Conservation (phyloP, 1,284 basidiomycete species). For the Melampsora larici-populina region DNA sequence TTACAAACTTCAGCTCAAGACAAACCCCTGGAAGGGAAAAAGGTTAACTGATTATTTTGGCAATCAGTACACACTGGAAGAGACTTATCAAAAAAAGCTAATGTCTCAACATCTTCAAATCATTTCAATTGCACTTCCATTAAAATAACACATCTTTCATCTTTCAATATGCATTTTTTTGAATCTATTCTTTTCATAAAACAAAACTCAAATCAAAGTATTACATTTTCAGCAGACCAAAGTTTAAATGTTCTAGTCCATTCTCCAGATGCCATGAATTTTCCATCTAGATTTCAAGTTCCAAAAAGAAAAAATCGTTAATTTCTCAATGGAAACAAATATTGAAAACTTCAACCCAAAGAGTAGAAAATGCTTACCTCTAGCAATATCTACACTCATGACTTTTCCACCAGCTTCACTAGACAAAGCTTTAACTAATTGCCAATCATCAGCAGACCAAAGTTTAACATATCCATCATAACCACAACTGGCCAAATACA, state of each 20-base stretch:
- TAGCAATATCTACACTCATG: conserved; percentile 88
- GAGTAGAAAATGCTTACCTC: conserved; percentile 46
- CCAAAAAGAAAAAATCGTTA: not conserved
- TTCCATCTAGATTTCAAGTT: conserved; percentile 62
- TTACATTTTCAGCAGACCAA: conserved; percentile 64
- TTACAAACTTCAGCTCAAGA: no score
- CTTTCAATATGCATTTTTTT: no score
- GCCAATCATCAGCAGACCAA: conserved; percentile 99
- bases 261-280: conserved; percentile 80
- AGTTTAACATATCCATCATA: conserved; percentile 94
- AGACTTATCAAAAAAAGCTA: no score
- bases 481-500: conserved; percentile 88
- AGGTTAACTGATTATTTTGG: no score
- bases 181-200: no score
- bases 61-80: no score
- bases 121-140: no score
- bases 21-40: no score
- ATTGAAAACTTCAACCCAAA: not conserved
- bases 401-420: conserved; percentile 89
- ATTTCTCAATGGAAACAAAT: not conserved
- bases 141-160: no score
- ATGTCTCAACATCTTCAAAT: no score
- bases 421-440: conserved; percentile 76
- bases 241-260: conserved; percentile 92
- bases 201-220: conserved; percentile 21